A percentile compares a stretch with the other conserved stretches of the same genome.
Evolutionary conservation across 805 yeast genomes (phyloP).

Genomic region (Pichia cabralensis): DNA sequence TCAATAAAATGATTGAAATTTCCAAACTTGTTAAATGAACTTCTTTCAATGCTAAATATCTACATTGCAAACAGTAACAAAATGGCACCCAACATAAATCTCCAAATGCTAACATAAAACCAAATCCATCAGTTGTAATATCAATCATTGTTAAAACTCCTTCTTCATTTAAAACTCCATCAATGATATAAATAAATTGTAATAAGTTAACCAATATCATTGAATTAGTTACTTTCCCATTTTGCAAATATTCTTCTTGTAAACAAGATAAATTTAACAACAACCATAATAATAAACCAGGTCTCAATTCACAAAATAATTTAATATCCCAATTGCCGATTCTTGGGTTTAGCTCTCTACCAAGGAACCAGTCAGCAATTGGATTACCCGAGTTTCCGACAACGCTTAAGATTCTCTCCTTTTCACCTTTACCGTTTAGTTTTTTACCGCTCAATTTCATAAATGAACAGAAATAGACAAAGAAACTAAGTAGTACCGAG

Average conservation of each 20-base stretch:
- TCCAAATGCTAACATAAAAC: slow-evolving; percentile 92
- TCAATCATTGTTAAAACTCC: slow-evolving; percentile 93
- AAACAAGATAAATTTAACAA: slow-evolving; percentile 67
- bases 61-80: slow-evolving; percentile 76
- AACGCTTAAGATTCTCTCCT: slow-evolving; percentile 69
- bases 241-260: slow-evolving; percentile 63
- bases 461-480: slow-evolving; percentile 62
- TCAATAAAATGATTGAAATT: slow-evolving; percentile 29
- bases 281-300: slow-evolving; percentile 85
- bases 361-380: slow-evolving; percentile 92
- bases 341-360: slow-evolving; percentile 91
- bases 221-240: slow-evolving; percentile 50
- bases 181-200: slow-evolving; percentile 78
- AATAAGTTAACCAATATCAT: slow-evolving; percentile 55
- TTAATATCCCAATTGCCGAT: slow-evolving; percentile 80
- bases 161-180: slow-evolving; percentile 86
- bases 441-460: slow-evolving; percentile 43
- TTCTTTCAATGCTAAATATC: slow-evolving; percentile 64
- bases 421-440: slow-evolving; percentile 40
- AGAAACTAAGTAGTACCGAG: slow-evolving; percentile 50
- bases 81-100: slow-evolving; percentile 91
- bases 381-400: slow-evolving; percentile 78
- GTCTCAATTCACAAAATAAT: slow-evolving; percentile 86
- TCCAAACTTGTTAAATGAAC: slow-evolving; percentile 39
- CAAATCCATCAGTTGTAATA: slow-evolving; percentile 92